Base-by-base conservation (phyloP, 2,329 filamentous ascomycete species). In the Monosporascus sp. region DNA sequence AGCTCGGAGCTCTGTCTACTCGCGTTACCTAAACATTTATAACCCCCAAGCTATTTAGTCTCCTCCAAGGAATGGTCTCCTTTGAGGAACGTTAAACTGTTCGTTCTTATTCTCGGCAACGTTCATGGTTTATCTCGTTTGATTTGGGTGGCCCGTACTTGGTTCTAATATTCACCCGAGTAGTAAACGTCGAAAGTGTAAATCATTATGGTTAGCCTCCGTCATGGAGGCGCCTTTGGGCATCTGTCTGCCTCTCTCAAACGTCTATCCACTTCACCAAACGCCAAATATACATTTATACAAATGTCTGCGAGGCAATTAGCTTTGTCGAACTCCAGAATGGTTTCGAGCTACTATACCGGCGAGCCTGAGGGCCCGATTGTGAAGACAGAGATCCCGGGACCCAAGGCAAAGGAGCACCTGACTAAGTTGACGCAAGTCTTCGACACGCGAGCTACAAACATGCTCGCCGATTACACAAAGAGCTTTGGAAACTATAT, bases 391-490 rank as follows among this genome's bases (percentile, higher is more conserved):
- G 71, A 74, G 46, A 88, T 96, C 53, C 91, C 91, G 0, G 91
- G 91, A 0, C 90, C 90, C 38, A 81, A 86, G 75, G 85, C 86
- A 71, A 80, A 85, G 75, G 80, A 84, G 63, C 80, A 82, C 49
- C 84, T 88, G 59, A 76, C 84, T 57, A 83, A 90, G 69, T 81
- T 96, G 58, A 77, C 88, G 72, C 77, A 85, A 66, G 88, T 95
- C 55, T 95, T 94, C 66, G 91, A 96, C 71, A 93, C 89, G 5
- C 82, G 91, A 57, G 91, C 87, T 73, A 74, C 93, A 75, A 95
- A 94, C 77, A 88, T 91, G 84, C 77, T 92, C 64, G 81, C 81
- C 56, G 87, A 92, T 72, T 93, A 90, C 73, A 78, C 80, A 60
- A 83, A 85, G 73, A 89, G 86, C 63, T 73, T 79, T 55, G 91